phyloP scores from a whole-genome alignment of 805 yeast species.

The Zygosaccharomyces kombuchaensis region DNA sequence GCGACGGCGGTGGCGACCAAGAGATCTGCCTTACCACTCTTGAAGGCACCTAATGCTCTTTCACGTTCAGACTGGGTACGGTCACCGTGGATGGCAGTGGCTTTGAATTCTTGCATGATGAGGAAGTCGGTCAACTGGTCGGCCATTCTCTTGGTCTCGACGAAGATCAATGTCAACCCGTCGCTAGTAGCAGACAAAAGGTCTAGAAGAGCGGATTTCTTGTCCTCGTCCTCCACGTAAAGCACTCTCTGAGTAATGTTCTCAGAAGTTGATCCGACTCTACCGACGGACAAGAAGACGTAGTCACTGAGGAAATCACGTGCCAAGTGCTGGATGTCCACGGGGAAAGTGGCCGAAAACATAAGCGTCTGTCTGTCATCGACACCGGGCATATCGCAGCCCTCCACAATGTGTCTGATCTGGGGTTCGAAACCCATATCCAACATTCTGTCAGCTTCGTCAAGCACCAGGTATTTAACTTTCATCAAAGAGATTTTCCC shows the following conservation, averaged over 20 bases:
- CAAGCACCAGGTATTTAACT: slow-evolving; percentile 90
- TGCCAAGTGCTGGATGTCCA: slow-evolving; percentile 94
- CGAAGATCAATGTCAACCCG: slow-evolving; percentile 90
- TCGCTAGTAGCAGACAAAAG: slow-evolving; percentile 73
- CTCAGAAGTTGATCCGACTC: slow-evolving; percentile 98
- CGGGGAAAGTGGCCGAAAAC: slow-evolving; percentile 99
- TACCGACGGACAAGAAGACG: slow-evolving; percentile 94
- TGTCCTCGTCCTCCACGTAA: slow-evolving; percentile 90
- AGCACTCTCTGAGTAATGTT: slow-evolving; percentile 92
- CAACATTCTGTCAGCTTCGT: slow-evolving; percentile 99
- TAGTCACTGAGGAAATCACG: slow-evolving; percentile 95
- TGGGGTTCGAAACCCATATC: slow-evolving; percentile 99
- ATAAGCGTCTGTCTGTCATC: slow-evolving; percentile 90
- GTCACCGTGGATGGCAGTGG: slow-evolving; percentile 99
- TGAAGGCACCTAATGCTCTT: slow-evolving; percentile 91
- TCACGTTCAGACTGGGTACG: slow-evolving; percentile 98
- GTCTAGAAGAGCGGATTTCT: slow-evolving; percentile 85
- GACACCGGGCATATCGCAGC: slow-evolving; percentile 95
- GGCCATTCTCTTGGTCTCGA: slow-evolving; percentile 98
- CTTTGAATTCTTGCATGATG: slow-evolving; percentile 85
- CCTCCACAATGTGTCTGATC: slow-evolving; percentile 96
- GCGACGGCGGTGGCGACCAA: slow-evolving; percentile 99
- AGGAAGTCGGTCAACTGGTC: slow-evolving; percentile 91
- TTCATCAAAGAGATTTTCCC: slow-evolving; percentile 85
- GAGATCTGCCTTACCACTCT: slow-evolving; percentile 85